These are phyloP conservation scores for Neoscytalidium dimidiatum DNA, from an alignment of 2,329 filamentous ascomycete species.

Conservation along the genomic window DNA sequence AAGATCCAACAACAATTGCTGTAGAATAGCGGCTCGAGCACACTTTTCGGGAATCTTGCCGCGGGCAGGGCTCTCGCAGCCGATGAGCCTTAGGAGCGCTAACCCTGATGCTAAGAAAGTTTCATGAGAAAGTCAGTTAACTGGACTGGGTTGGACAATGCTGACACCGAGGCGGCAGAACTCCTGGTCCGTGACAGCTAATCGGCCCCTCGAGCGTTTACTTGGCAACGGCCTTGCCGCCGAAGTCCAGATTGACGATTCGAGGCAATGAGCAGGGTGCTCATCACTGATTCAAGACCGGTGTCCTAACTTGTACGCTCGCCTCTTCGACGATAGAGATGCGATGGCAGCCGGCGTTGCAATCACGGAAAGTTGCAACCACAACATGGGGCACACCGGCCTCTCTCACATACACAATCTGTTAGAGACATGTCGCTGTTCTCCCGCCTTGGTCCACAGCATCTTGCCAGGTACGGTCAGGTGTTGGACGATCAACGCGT, in stretches of 20 bases:
- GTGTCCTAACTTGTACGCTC: too few relatives aligned
- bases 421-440: not conserved
- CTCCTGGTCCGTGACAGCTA: not conserved
- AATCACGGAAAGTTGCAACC: too few relatives aligned
- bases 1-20: too few relatives aligned
- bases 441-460: not conserved
- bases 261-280: not conserved
- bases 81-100: too few relatives aligned
- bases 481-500: not conserved
- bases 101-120: not conserved
- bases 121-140: not conserved
- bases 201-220: not conserved
- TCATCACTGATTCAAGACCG: too few relatives aligned
- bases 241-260: not conserved
- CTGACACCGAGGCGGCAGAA: not conserved
- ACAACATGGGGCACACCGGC: too few relatives aligned
- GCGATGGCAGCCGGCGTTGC: too few relatives aligned
- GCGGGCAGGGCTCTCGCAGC: too few relatives aligned
- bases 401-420: too few relatives aligned
- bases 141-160: not conserved
- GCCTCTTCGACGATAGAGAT: too few relatives aligned
- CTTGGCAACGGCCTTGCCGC: not conserved
- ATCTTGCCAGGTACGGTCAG: not conserved
- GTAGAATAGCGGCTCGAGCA: too few relatives aligned
- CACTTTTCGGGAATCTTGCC: too few relatives aligned